Evolutionary conservation across 257 asterid species (phyloP).

Genomic region (Voacanga thouarsii): DNA sequence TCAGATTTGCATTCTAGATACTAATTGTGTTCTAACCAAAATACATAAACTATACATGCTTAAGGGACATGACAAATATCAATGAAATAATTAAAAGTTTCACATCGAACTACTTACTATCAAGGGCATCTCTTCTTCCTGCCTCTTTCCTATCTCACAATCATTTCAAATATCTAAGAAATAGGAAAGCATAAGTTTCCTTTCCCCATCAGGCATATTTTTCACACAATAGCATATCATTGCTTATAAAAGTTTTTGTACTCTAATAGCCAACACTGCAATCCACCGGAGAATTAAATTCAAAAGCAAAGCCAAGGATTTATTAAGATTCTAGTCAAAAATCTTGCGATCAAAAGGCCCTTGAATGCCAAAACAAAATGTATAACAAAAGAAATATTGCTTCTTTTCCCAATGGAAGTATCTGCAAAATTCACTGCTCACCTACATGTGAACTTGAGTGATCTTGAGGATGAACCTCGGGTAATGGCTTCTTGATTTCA

Average conservation of each 20-base stretch:
- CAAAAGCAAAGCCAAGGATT: neutral
- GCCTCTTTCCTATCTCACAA: neutral
- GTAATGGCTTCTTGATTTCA: conserved; percentile 51
- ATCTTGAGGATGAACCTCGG: conserved; percentile 81
- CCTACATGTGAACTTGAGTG: conserved; percentile 70
- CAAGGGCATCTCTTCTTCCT: neutral
- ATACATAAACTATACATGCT: neutral
- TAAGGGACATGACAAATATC: too few species aligned
- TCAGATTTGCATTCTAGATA: neutral
- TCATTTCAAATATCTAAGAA: neutral
- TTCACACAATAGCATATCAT: neutral
- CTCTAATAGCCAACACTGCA: neutral
- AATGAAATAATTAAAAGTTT: neutral
- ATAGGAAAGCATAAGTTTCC: neutral
- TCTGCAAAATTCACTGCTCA: conserved; percentile 8
- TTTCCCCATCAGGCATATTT: too few species aligned
- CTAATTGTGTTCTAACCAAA: neutral
- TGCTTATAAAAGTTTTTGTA: neutral
- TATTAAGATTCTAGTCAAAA: neutral
- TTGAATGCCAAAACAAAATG: neutral
- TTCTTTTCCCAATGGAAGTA: neutral
- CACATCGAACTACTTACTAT: neutral
- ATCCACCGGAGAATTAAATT: neutral
- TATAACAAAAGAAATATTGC: neutral
- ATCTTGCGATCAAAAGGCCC: neutral